A percentile compares a stretch with the other conserved stretches of the same genome.
Conservation (phyloP, 2,329 filamentous ascomycete species). For the Curvularia sp. region DNA sequence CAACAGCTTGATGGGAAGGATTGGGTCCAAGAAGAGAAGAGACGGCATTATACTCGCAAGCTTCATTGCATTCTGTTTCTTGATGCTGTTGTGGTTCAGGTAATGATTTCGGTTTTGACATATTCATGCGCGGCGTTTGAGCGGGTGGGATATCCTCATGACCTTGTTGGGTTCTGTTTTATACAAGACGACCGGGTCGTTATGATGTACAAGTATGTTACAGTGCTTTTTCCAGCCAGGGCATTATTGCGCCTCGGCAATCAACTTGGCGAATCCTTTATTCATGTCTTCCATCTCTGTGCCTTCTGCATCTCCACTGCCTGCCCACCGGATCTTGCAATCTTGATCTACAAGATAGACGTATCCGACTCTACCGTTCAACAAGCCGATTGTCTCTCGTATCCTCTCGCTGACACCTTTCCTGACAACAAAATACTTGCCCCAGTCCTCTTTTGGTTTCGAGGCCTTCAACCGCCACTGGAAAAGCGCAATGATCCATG, state of each 20-base stretch:
- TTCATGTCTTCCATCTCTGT: constrained; percentile 72
- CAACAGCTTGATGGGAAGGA: constrained; percentile 88
- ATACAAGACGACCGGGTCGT: constrained; percentile 25
- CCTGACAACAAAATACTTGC: constrained; percentile 65
- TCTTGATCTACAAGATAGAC: constrained; percentile 87
- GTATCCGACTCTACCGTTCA: constrained; percentile 94
- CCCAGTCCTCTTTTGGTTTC: constrained; percentile 60
- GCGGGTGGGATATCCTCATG: constrained; percentile 39
- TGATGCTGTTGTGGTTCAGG: constrained; percentile 73
- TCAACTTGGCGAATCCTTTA: constrained; percentile 67
- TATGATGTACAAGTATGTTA: constrained; percentile 44
- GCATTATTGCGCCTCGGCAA: constrained; percentile 47
- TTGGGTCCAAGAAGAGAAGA: constrained; percentile 91
- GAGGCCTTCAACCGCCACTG: constrained; percentile 58
- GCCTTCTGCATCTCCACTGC: constrained; percentile 72
- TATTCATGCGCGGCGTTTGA: constrained; percentile 29
- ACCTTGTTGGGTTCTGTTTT: constrained; percentile 24
- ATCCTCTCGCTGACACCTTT: constrained; percentile 63
- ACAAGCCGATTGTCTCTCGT: constrained; percentile 67
- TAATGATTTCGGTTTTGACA: constrained; percentile 24
- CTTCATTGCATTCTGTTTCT: constrained; percentile 91
- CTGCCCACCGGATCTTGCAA: constrained; percentile 93
- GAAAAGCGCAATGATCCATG: constrained; percentile 63
- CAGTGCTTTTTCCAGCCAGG: constrained; percentile 3
- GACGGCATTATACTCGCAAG: constrained; percentile 91